phyloP scores from a whole-genome alignment of 1,284 basidiomycete species.

The Boletus semigastroideus region DNA sequence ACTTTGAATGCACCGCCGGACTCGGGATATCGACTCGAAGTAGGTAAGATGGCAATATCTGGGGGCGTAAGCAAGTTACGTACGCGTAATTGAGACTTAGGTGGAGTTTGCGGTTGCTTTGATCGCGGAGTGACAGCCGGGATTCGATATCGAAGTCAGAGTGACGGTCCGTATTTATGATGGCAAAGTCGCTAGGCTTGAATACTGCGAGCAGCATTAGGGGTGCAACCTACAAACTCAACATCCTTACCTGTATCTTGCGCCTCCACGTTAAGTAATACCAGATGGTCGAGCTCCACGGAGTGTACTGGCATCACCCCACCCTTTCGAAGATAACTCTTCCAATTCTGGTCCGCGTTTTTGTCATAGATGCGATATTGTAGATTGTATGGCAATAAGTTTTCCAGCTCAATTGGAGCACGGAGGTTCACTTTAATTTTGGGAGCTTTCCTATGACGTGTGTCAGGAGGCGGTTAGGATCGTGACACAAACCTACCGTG shows the following conservation, averaged over 20 bases:
- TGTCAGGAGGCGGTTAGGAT: constrained; percentile 1
- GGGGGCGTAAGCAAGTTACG: constrained; percentile 26
- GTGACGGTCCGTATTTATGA: constrained; percentile 93
- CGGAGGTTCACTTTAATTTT: constrained; percentile 84
- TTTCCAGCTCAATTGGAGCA: constrained; percentile 97
- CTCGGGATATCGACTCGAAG: constrained; percentile 74
- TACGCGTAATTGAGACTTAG: constrained; percentile 89
- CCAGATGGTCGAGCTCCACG: constrained; percentile 90
- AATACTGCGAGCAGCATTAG: constrained; percentile 54
- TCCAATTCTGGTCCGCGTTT: constrained; percentile 89
- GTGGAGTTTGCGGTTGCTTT: constrained; percentile 76
- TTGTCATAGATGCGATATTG: constrained; percentile 98
- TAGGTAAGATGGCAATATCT: constrained; percentile 5
- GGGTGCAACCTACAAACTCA: not conserved
- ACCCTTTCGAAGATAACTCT: constrained; percentile 90
- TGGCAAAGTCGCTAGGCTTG: constrained; percentile 96
- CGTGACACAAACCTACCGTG: constrained; percentile 45
- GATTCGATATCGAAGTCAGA: constrained; percentile 89
- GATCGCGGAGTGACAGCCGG: constrained; percentile 73
- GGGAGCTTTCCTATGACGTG: constrained; percentile 70
- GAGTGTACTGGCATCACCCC: constrained; percentile 97
- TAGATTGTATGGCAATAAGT: constrained; percentile 93
- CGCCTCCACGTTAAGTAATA: constrained; percentile 88
- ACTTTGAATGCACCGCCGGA: constrained; percentile 99
- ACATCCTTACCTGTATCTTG: constrained; percentile 77